Base-by-base conservation (phyloP, 176 grass and related monocot species). In the Themeda triandra region DNA sequence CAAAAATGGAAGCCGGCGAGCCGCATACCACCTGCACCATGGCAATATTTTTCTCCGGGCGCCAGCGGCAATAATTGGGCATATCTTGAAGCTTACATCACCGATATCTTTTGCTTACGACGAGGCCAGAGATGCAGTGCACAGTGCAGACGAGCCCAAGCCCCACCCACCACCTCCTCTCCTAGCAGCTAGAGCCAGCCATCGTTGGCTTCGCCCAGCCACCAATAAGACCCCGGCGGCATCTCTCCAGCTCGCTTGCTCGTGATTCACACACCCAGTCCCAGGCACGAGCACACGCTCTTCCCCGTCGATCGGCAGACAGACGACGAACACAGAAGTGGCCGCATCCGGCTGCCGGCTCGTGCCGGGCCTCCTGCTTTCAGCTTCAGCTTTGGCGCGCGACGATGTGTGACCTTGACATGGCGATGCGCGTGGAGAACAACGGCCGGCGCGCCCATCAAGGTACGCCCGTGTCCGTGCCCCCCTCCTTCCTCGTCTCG, bases 361-460 rank as follows among this genome's bases (percentile, higher is more conserved):
- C 73, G 30, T 18, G 19, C 45, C 14, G 0, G 24, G 71, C 27
- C 1, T 62, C n/a, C 51, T 54, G 18, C 49, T 12, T 25, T 14
- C 59, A 5, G 24, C 24, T 63, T 0, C 0, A 4, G 59, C 39
- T 60, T 7, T 31, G 19, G 71, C 58, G 63, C 54, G 87, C 49
- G 46, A 63, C 23, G 76, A 75, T 74, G 0, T 40, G 81, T 27
- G 77, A 84, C 19, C 72, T 73, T 25, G 70, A 73, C 78, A 88
- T 88, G 90, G 82, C 86, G 35, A 12, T 79, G 66, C 86, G 67
- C 42, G 51, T 91, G 86, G 86, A 88, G 65, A 82, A 78, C 40
- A 82, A 69, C 40, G 86, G 82, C 40, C 82, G 82, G 65, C 76
- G 77, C 69, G 60, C 45, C 36, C 83, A 78, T 40, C 83, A 83